phyloP scores from a whole-genome alignment of 805 yeast species.

The Candida gorgasii region DNA sequence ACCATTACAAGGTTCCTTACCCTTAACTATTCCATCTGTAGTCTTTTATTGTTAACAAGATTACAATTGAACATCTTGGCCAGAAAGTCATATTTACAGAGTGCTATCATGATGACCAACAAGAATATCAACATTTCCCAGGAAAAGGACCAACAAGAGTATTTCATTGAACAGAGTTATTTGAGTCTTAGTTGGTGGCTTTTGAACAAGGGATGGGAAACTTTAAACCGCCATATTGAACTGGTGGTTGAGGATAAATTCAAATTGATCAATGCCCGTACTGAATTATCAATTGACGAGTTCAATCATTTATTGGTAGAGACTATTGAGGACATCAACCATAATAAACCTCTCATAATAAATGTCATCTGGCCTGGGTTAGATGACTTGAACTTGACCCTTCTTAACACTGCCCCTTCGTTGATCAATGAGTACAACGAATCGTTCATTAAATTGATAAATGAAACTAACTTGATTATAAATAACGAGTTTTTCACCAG shows the following conservation, averaged over 20 bases:
- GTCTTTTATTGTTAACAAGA: conserved; percentile 75
- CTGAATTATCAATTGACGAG: conserved; percentile 64
- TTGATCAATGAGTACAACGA: conserved; percentile 37
- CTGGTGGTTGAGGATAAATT: conserved; percentile 61
- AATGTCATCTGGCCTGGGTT: conserved; percentile 39
- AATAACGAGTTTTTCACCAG: conserved; percentile 31
- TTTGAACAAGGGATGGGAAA: conserved; percentile 79
- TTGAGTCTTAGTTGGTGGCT: conserved; percentile 93
- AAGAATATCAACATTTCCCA: conserved; percentile 23
- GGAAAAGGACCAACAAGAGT: conserved; percentile 34
- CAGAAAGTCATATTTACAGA: conserved; percentile 78
- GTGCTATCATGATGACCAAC: conserved; percentile 72
- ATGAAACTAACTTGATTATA: conserved; percentile 48
- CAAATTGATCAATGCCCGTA: conserved; percentile 65
- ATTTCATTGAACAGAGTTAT: conserved; percentile 75
- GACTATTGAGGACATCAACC: conserved; percentile 23
- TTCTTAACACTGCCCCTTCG: conserved; percentile 49
- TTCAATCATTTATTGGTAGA: conserved; percentile 41
- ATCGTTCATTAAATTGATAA: conserved; percentile 39
- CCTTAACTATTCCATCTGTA: conserved; percentile 63
- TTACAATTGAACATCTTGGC: conserved; percentile 88
- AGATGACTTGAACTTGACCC: conserved; percentile 44
- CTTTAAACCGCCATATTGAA: conserved; percentile 54
- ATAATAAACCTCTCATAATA: conserved; percentile 18
- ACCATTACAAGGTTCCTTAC: conserved; percentile 75